Percentiles rank a stretch among this genome's conserved stretches.
Evolutionary conservation across 495 filamentous ascomycete genomes (phyloP).

Genomic region (Elasticomyces elasticus): DNA sequence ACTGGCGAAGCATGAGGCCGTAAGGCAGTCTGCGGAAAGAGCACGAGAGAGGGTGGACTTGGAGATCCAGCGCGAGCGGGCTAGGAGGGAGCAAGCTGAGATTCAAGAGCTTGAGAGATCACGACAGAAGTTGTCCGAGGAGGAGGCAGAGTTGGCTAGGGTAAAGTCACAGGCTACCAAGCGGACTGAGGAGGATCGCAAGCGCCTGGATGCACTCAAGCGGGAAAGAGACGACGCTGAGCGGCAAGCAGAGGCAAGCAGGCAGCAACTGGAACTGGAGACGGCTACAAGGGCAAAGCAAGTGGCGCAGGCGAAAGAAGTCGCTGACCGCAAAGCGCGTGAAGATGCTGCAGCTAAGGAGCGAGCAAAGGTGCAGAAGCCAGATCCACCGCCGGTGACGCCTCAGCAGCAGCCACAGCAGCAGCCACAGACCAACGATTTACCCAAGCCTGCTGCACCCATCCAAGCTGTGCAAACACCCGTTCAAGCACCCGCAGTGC

Average conservation of each 20-base stretch:
- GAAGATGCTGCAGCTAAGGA: constrained; percentile 22
- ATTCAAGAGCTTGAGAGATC: constrained; percentile 13
- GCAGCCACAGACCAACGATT: background rate
- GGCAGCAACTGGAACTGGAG: constrained; percentile 10
- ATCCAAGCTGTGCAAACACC: too few relatives aligned
- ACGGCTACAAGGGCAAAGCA: background rate
- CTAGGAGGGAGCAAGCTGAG: constrained; percentile 23
- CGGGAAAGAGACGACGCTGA: constrained; percentile 17
- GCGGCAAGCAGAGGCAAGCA: constrained; percentile 5
- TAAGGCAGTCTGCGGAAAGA: constrained; percentile 20
- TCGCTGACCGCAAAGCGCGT: constrained; percentile 20
- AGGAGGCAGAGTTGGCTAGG: constrained; percentile 10
- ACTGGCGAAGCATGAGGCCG: constrained; percentile 20
- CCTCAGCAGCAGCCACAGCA: constrained; percentile 5
- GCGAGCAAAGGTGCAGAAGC: constrained; percentile 15
- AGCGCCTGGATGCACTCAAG: constrained; percentile 15
- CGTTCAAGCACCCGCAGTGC: background rate
- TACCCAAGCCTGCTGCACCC: background rate
- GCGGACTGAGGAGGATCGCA: constrained; percentile 12
- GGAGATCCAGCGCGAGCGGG: constrained; percentile 19
- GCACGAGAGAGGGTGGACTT: constrained; percentile 19
- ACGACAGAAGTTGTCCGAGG: constrained; percentile 12
- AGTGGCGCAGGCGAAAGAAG: constrained; percentile 13
- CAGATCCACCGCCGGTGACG: constrained; percentile 8
- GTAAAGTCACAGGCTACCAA: constrained; percentile 7